Conservation (phyloP, 2,329 filamentous ascomycete species). For the Colletotrichum musicola region DNA sequence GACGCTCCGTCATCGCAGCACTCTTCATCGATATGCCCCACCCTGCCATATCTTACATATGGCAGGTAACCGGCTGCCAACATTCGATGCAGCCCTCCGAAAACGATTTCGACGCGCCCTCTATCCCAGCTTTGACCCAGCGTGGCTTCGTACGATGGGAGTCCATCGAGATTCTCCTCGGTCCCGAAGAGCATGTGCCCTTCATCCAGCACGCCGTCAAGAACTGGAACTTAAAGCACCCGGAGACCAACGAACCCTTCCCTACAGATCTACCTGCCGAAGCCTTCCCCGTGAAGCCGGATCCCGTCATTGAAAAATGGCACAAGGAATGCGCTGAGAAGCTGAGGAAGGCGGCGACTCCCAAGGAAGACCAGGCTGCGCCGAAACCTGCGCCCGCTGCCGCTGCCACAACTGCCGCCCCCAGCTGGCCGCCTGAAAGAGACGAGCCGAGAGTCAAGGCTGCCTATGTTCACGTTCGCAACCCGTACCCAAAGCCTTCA, state of each 20-base stretch:
- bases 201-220: conserved; percentile 85
- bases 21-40: conserved; percentile 84
- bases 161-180: conserved; percentile 88
- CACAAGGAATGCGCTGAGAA: conserved; percentile 81
- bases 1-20: conserved; percentile 53
- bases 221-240: conserved; percentile 81
- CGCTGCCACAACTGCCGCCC: conserved; percentile 36
- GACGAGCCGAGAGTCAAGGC: conserved; percentile 52
- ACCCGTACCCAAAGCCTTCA: conserved; percentile 45
- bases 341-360: conserved; percentile 71
- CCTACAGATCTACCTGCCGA: conserved; percentile 68
- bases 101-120: conserved; percentile 79
- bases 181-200: conserved; percentile 87
- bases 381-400: conserved; percentile 46
- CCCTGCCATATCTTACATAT: conserved; percentile 88
- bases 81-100: conserved; percentile 82
- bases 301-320: conserved; percentile 87
- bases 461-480: conserved; percentile 51
- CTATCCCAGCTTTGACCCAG: conserved; percentile 83
- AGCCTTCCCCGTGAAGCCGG: conserved; percentile 79
- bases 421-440: conserved; percentile 46
- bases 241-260: conserved; percentile 78
- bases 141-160: conserved; percentile 95
- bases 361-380: conserved; percentile 48
- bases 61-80: conserved; percentile 90